Percentiles rank a stretch among this genome's conserved stretches.
Conservation (phyloP, 805 yeast species). For the Millerozyma acaciae region DNA sequence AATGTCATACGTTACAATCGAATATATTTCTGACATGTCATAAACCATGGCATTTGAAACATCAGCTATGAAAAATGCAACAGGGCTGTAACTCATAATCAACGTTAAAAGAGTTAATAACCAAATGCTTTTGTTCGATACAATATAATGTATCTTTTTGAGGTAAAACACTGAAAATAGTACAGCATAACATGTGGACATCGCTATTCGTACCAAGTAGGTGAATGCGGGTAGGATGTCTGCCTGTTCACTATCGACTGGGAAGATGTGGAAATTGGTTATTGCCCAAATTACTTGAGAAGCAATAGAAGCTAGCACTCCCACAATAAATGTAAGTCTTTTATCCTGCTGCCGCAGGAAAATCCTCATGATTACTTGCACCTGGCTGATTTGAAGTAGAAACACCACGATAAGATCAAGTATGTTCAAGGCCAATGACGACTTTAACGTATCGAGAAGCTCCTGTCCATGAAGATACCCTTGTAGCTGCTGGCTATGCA, state of each 20-base stretch:
- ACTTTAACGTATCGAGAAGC: constrained; percentile 43
- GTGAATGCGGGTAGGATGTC: constrained; percentile 70
- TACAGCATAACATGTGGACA: constrained; percentile 65
- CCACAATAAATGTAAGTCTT: constrained; percentile 55
- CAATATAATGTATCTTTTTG: constrained; percentile 48
- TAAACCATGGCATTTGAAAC: constrained; percentile 72
- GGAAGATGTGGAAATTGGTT: constrained; percentile 45
- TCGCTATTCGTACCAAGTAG: constrained; percentile 67
- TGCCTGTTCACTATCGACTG: constrained; percentile 40
- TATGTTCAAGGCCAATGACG: constrained; percentile 44
- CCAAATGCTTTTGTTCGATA: constrained; percentile 45
- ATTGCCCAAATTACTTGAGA: constrained; percentile 72
- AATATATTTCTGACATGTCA: constrained; percentile 68
- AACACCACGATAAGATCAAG: constrained; percentile 57
- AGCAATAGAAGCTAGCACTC: constrained; percentile 46
- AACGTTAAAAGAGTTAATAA: constrained; percentile 55
- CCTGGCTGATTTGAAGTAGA: constrained; percentile 62
- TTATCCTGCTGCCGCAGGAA: constrained; percentile 68
- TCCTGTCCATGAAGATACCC: constrained; percentile 43
- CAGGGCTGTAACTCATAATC: constrained; percentile 54
- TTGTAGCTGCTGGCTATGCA: constrained; percentile 45
- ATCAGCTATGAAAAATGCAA: constrained; percentile 73
- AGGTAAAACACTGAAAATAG: constrained; percentile 54
- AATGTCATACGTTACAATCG: constrained; percentile 65
- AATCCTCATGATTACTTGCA: constrained; percentile 64